Percentiles rank a stretch among this genome's conserved stretches.
Conservation (phyloP, 2,329 filamentous ascomycete species). For the Aspergillus tanneri region DNA sequence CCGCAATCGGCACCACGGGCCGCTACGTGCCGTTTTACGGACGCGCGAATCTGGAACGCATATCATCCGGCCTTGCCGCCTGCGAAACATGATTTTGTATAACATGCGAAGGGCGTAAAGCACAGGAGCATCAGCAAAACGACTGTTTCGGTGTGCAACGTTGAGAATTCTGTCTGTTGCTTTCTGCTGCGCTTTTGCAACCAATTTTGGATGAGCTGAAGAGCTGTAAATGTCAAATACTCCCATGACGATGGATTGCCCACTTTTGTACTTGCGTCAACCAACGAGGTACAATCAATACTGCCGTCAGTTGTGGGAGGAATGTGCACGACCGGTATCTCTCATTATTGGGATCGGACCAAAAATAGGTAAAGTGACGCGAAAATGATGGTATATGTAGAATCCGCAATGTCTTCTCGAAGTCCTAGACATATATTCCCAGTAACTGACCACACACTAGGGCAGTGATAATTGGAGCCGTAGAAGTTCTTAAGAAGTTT, state of each 20-base stretch:
- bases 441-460: constrained; percentile 20
- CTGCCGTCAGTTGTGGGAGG: constrained; percentile 20
- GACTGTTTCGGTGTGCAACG: too few species aligned
- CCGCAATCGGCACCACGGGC: too few species aligned
- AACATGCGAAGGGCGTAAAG: too few species aligned
- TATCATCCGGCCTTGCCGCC: too few species aligned
- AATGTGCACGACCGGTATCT: constrained; percentile 10
- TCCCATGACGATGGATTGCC: constrained; percentile 15
- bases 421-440: constrained; percentile 17
- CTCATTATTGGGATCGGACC: constrained; percentile 10
- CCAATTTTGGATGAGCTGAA: too few species aligned
- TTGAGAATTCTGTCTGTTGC: too few species aligned
- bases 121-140: too few species aligned
- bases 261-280: neutral
- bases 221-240: too few species aligned
- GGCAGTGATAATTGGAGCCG: constrained; percentile 16
- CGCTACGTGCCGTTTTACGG: too few species aligned
- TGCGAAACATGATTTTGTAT: too few species aligned
- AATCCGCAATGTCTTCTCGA: constrained; percentile 21
- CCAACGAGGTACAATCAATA: constrained; percentile 11
- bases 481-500: constrained; percentile 16
- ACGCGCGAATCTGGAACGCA: too few species aligned
- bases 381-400: constrained; percentile 23
- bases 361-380: constrained; percentile 18
- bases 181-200: too few species aligned